A percentile compares a stretch with the other conserved stretches of the same genome.
Evolutionary conservation across 2,329 filamentous ascomycete genomes (phyloP).

Genomic region (Aplosporella prunicola): DNA sequence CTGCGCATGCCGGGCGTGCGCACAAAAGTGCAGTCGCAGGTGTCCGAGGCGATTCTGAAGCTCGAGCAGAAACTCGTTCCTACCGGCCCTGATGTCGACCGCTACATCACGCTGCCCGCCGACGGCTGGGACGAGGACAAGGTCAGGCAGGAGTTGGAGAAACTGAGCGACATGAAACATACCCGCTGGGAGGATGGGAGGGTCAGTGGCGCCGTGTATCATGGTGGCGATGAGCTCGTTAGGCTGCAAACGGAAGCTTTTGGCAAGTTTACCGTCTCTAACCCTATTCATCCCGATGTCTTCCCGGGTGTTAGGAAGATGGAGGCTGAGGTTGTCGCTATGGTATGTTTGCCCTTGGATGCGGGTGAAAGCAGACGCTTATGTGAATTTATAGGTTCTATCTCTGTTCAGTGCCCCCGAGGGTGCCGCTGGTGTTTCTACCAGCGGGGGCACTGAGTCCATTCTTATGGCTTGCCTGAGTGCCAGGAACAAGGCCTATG

Average conservation of each 20-base stretch:
- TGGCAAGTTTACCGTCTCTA: slow-evolving; percentile 86
- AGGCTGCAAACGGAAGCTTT: slow-evolving; percentile 87
- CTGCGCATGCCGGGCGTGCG: slow-evolving; percentile 79
- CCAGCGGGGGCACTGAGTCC: slow-evolving; percentile 88
- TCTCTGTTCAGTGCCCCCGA: slow-evolving; percentile 80
- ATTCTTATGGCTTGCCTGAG: slow-evolving; percentile 92
- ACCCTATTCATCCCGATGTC: slow-evolving; percentile 95
- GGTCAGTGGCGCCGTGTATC: slow-evolving; percentile 92
- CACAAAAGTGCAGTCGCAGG: slow-evolving; percentile 73
- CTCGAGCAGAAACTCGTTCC: slow-evolving; percentile 77
- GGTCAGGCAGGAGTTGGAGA: slow-evolving; percentile 68
- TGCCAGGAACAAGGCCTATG: slow-evolving; percentile 79
- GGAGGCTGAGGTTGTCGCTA: slow-evolving; percentile 95
- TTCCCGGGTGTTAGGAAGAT: slow-evolving; percentile 98
- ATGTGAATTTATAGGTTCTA: slow-evolving; percentile 40
- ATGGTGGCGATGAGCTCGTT: slow-evolving; percentile 71
- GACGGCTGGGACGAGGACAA: slow-evolving; percentile 75
- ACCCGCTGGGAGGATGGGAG: slow-evolving; percentile 94
- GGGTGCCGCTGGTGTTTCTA: slow-evolving; percentile 80
- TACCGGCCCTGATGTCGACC: slow-evolving; percentile 57
- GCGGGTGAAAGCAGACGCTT: too few relatives aligned
- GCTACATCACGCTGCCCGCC: slow-evolving; percentile 68
- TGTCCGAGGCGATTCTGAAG: slow-evolving; percentile 69
- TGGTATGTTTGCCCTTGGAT: slow-evolving; percentile 63
- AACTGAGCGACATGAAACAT: slow-evolving; percentile 78